phyloP scores from a whole-genome alignment of 2,329 filamentous ascomycete species.

The Pseudonectria foliicola region DNA sequence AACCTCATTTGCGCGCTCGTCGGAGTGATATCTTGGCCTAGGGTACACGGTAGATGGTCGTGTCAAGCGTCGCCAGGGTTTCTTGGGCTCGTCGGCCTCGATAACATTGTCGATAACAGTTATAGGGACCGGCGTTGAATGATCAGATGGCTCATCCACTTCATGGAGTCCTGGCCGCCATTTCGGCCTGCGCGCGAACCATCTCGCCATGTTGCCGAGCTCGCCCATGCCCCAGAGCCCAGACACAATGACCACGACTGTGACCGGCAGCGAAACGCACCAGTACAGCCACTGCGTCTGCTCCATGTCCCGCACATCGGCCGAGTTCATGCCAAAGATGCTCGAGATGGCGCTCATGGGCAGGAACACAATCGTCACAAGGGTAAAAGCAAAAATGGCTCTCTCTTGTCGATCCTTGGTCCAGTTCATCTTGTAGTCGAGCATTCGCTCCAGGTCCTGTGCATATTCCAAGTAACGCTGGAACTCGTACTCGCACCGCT shows the following conservation, averaged over 20 bases:
- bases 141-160: no score
- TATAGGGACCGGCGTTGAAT: no score
- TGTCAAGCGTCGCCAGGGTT: no score
- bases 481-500: constrained; percentile 30
- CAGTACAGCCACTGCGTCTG: constrained; percentile 43
- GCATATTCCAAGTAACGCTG: constrained; percentile 23
- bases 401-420: constrained; percentile 39
- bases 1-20: no score
- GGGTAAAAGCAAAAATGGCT: constrained; percentile 42
- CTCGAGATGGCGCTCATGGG: constrained; percentile 39
- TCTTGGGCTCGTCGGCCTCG: no score
- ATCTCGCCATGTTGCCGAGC: constrained; percentile 27
- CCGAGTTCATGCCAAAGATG: constrained; percentile 48
- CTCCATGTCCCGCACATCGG: constrained; percentile 43
- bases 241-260: constrained; percentile 30
- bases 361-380: constrained; percentile 43
- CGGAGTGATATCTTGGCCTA: no score
- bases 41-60: no score
- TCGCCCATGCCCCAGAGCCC: constrained; percentile 39
- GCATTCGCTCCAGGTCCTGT: constrained; percentile 23
- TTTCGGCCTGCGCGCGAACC: constrained; percentile 18
- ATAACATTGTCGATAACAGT: no score
- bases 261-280: constrained; percentile 40
- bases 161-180: constrained; percentile 2
- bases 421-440: constrained; percentile 30